phyloP scores from a whole-genome alignment of 2,329 filamentous ascomycete genomes.

The Neofusicoccum cordaticola region DNA sequence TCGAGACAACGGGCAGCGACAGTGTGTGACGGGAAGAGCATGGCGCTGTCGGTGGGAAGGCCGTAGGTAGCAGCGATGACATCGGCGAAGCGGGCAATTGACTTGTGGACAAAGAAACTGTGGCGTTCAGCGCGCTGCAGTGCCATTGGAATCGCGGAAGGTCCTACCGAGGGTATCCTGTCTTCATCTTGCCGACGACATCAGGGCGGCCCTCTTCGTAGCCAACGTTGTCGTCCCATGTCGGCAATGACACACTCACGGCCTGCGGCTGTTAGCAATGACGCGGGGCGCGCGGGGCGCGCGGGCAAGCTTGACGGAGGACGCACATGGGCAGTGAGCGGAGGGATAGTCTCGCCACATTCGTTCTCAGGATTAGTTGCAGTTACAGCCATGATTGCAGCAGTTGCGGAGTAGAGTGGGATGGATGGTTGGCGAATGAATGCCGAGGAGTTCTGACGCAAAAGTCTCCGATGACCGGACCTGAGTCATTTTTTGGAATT shows the following conservation, averaged over 20 bases:
- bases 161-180: constrained; percentile 78
- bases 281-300: not conserved
- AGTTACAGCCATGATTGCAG: constrained; percentile 24
- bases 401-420: not conserved
- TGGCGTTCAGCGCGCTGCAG: not conserved
- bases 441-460: constrained; percentile 12
- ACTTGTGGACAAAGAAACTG: constrained; percentile 89
- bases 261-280: constrained; percentile 57
- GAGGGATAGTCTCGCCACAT: constrained; percentile 38
- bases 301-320: constrained; percentile 11
- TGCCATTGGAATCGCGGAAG: not conserved
- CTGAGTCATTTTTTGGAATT: not conserved
- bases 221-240: constrained; percentile 84
- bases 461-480: constrained; percentile 15
- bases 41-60: constrained; percentile 62
- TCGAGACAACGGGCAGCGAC: constrained; percentile 70
- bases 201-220: constrained; percentile 91
- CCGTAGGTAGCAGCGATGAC: constrained; percentile 67
- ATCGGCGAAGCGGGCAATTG: constrained; percentile 69
- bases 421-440: not conserved
- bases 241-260: constrained; percentile 91
- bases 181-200: constrained; percentile 81
- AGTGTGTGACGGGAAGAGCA: constrained; percentile 74
- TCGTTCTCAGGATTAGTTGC: constrained; percentile 31
- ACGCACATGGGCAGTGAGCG: constrained; percentile 41